Base-by-base conservation (phyloP, 805 yeast genomes). In the Isabelozyma gotoi region DNA sequence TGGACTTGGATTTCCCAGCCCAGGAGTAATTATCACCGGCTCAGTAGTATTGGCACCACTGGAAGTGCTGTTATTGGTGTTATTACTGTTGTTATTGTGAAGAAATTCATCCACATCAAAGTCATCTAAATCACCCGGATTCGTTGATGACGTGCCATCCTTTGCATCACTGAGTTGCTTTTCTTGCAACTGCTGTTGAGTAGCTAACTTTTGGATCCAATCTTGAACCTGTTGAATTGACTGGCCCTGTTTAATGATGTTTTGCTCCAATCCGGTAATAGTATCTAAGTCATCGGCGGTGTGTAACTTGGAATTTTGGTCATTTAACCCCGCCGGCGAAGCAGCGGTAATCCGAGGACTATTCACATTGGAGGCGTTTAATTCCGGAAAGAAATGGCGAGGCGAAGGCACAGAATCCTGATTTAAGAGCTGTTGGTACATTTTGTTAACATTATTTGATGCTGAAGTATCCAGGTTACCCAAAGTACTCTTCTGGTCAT, bases 161-260 rank as follows among this genome's bases (percentile, higher is more conserved):
- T 41, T 39, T 3, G 37, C 45, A 33, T 36, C 45, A 17, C 38
- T 47, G 29, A 49, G 20, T 38, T 46, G 53, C 37, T 47, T 44
- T 34, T 55, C 54, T n/a, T 45, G 49, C 3, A 48, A 47, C 36
- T 55, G 60, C 19, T 56, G 61, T 38, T 56, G 63, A 16, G 47
- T 45, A 3, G 60, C 59, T 32, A 72, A 49, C 45, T 59, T 70
- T 41, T 67, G 75, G 38, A 78, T 69, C 82, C 82, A 78, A 46
- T 79, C 82, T 54, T 77, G 80, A 1, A 77, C 80, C 53, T 78
- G 82, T 55, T 69, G 77, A 42, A 79, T 67, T 3, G 80, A 72
- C 47, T 71, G 74, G 10, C 80, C 81, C 49, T 78, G 80, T 51
- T 68, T 73, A 39, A 60, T 60, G 8, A 78, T 60, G 44, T 69